A percentile compares a stretch with the other conserved stretches of the same genome.
phyloP scores from a whole-genome alignment of 176 grass and related monocot genomes.

The Aegilops sharonensis region DNA sequence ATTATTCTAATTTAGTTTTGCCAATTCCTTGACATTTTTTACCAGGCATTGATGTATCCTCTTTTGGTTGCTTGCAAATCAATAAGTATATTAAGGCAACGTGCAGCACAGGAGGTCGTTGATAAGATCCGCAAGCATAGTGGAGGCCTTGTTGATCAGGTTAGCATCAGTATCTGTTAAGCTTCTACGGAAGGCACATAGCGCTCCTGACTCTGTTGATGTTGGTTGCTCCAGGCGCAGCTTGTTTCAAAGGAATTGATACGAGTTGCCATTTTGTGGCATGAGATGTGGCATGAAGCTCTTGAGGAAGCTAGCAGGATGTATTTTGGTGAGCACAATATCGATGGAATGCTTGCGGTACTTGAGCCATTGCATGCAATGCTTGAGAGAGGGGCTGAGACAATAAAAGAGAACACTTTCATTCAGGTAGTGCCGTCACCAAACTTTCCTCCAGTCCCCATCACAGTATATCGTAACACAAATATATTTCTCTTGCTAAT shows the following conservation, averaged over 20 bases:
- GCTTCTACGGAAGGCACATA: neutral
- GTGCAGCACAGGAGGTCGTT: conserved; percentile 86
- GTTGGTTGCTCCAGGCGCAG: conserved; percentile 64
- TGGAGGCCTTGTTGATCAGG: conserved; percentile 96
- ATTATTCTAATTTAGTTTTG: conserved; percentile 30
- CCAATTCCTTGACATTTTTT: conserved; percentile 7
- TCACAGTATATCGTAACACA: neutral
- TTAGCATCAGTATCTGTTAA: conserved; percentile 22
- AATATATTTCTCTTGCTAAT: conserved; percentile 2
- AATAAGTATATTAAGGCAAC: conserved; percentile 84
- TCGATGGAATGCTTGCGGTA: conserved; percentile 86
- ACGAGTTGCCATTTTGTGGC: conserved; percentile 97
- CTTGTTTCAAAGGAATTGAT: conserved; percentile 97
- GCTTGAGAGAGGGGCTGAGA: conserved; percentile 79
- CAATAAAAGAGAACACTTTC: conserved; percentile 84
- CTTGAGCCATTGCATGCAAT: conserved; percentile 92
- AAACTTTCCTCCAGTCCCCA: neutral
- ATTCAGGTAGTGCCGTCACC: conserved; percentile 68
- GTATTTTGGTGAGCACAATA: conserved; percentile 99
- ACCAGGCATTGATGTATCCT: conserved; percentile 98
- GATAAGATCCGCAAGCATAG: conserved; percentile 97
- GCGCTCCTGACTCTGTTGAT: conserved; percentile 19
- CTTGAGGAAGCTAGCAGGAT: conserved; percentile 96
- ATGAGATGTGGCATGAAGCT: conserved; percentile 99
- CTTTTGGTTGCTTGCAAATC: conserved; percentile 99